A percentile compares a stretch with the other conserved stretches of the same genome.
Conservation (phyloP, 352 stramenopile genomes). For the Thalassiosira livingstoniorum region DNA sequence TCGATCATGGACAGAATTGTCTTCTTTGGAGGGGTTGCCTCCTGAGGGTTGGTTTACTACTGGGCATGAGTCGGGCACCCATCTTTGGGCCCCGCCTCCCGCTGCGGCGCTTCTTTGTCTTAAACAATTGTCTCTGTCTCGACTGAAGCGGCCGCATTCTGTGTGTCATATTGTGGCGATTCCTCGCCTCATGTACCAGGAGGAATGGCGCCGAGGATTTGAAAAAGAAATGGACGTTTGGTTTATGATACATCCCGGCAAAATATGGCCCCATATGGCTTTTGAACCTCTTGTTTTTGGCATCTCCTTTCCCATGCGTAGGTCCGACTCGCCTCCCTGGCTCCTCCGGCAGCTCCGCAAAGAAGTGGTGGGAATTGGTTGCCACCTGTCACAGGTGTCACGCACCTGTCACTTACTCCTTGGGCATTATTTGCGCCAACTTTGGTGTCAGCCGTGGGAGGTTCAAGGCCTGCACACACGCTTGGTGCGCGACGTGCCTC, state of each 20-base stretch:
- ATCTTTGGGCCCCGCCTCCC: constrained; percentile 6
- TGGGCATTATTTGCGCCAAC: background rate
- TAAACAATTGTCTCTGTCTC: too few species aligned
- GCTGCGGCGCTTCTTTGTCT: too few species aligned
- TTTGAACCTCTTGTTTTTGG: constrained; percentile 15
- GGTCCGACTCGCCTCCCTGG: background rate
- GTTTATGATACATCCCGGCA: background rate
- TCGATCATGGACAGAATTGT: background rate
- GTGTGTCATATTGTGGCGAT: constrained; percentile 14
- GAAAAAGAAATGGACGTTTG: constrained; percentile 10
- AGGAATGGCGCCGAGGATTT: background rate
- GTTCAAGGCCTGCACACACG: background rate
- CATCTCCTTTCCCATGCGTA: background rate
- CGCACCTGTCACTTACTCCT: too few species aligned
- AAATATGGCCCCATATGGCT: background rate
- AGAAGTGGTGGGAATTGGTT: constrained; percentile 12
- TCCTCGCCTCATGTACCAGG: constrained; percentile 9
- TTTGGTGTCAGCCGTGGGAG: background rate
- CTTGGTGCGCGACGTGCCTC: background rate
- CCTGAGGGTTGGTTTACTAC: background rate
- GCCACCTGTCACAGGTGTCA: constrained; percentile 3
- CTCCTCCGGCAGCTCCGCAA: background rate
- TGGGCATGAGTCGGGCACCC: background rate
- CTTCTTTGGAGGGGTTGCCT: background rate
- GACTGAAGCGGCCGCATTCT: too few species aligned